phyloP scores from a whole-genome alignment of 192 early-diverging fungal species.

The Thamnidium elegans region DNA sequence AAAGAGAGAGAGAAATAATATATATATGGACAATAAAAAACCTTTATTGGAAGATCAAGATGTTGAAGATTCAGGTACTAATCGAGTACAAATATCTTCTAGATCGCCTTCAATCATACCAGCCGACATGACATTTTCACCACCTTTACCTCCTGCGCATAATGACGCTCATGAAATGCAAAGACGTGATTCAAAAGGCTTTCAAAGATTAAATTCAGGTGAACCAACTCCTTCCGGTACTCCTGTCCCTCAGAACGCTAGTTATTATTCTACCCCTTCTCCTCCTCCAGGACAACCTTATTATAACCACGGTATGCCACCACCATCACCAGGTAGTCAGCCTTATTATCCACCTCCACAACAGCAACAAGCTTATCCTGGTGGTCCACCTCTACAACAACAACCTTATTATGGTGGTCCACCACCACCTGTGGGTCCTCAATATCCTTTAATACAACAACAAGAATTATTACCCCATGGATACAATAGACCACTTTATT shows the following conservation, averaged over 20 bases:
- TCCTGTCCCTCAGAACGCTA: neutral
- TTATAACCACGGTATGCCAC: neutral
- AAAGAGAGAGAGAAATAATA: too few relatives aligned
- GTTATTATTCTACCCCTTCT: neutral
- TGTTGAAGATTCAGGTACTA: neutral
- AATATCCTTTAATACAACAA: neutral
- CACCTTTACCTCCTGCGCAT: too few relatives aligned
- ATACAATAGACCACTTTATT: neutral
- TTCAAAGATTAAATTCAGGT: neutral
- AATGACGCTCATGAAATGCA: slow-evolving; percentile 3
- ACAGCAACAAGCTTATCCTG: neutral
- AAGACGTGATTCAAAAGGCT: slow-evolving; percentile 9
- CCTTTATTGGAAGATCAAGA: too few relatives aligned
- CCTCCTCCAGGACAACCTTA: too few relatives aligned
- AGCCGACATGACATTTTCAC: neutral
- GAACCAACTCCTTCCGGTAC: neutral
- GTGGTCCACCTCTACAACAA: neutral
- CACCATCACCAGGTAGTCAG: neutral
- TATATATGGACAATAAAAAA: too few relatives aligned
- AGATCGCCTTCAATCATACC: slow-evolving; percentile 8
- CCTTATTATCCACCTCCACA: neutral
- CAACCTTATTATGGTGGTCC: neutral
- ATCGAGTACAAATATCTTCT: slow-evolving; percentile 4
- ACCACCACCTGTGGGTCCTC: neutral
- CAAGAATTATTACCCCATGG: slow-evolving; percentile 1